Evolutionary conservation across 352 stramenopile genomes (phyloP), one percentile per base, ranked within the genome.

Genomic region (Pythium sp.): DNA sequence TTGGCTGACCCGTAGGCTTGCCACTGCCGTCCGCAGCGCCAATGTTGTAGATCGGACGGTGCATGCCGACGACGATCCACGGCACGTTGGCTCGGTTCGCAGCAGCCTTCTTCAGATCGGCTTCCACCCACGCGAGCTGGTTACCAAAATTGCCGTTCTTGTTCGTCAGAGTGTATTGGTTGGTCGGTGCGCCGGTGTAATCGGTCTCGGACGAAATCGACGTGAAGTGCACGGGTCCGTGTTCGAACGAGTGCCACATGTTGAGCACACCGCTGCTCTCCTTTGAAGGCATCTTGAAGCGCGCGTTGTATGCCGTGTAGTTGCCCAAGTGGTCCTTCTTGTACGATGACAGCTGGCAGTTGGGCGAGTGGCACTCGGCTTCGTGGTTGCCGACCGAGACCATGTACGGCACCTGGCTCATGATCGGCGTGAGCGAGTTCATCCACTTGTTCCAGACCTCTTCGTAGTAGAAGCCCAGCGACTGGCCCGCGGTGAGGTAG

Each of bases 221-320:
- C 2, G 87, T 91, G 61, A 96, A 90, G 70, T 97, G 90, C 12
- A 96, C 70, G 20, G 79, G 73, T 0, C 87, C 89, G 61, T 96
- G 76, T 51, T 96, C 80, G 61, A 95, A 98, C 43, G 87, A 96
- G 67, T 97, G 90, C 86, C 86, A 97, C 86, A 96, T 97, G 70
- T 93, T 94, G 60, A 84, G 67, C 30, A 71, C 59, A 6, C 82
- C 81, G 0, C 73, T 70, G 30, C 72, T 85, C 68, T 97, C 87
- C 7, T 65, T 56, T 9, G 80, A 91, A 15, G 90, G 90, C 90
- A 97, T 97, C 63, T 88, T 86, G 72, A 93, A 97, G 36, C 87
- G 84, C 5, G 78, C 63, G 64, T 97, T 96, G 74, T 87, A 97
- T 1, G 90, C 89, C 38, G 77, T 78, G 74, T 95, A 97, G 58